These are phyloP conservation scores for Kwoniella mangroviensis DNA, from an alignment of 768 basidiomycete species.

Conservation along the genomic window DNA sequence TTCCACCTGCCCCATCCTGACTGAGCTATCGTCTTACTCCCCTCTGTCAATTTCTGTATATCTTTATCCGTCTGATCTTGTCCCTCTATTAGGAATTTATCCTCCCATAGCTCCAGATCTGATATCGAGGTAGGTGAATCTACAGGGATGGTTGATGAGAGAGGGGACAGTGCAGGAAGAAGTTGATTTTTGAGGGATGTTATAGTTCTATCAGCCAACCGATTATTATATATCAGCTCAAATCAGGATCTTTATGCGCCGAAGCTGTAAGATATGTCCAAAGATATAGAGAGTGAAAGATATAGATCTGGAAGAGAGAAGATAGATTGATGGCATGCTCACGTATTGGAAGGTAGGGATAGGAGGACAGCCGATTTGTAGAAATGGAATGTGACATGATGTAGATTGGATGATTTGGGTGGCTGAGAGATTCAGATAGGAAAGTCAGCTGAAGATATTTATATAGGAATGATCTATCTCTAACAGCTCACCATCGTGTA, in stretches of 20 bases:
- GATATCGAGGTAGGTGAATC: conserved; percentile 22
- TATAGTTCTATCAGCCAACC: conserved; percentile 24
- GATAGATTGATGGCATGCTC: conserved; percentile 3
- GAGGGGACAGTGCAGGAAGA: conserved; percentile 39
- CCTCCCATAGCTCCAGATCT: conserved; percentile 42
- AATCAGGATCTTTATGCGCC: too few species aligned
- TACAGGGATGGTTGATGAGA: conserved; percentile 22
- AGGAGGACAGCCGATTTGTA: conserved; percentile 44
- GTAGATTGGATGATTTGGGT: conserved; percentile 40
- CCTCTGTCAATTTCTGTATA: conserved; percentile 30
- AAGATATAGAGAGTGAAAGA: too few species aligned
- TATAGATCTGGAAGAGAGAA: background rate
- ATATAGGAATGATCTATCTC: background rate
- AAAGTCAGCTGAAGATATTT: background rate
- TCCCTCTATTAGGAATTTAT: conserved; percentile 26
- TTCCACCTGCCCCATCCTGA: conserved; percentile 47
- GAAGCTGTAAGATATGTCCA: too few species aligned
- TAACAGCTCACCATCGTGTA: background rate
- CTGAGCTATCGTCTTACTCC: conserved; percentile 13
- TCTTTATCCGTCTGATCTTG: conserved; percentile 23
- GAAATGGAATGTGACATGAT: conserved; percentile 52
- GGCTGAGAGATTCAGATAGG: conserved; percentile 28
- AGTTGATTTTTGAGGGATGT: conserved; percentile 37
- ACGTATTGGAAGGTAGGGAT: conserved; percentile 46
- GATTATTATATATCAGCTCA: too few species aligned